Conservation (phyloP, 139 green algal species). For the Asterochloris erici region DNA sequence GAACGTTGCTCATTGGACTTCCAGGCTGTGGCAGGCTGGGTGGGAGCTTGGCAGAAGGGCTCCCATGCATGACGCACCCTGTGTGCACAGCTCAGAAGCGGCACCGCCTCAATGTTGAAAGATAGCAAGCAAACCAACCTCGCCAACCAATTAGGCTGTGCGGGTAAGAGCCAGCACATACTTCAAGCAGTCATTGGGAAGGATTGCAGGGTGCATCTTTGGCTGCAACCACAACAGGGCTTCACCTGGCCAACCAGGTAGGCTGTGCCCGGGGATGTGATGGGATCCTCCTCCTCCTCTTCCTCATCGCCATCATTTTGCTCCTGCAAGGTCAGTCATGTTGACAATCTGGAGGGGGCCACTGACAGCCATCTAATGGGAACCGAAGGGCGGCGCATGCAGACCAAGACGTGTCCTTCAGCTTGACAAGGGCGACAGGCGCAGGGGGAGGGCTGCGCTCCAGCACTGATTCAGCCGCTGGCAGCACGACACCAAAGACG, state of each 20-base stretch:
- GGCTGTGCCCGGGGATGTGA: constrained; percentile 10
- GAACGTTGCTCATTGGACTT: neutral
- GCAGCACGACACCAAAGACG: no score
- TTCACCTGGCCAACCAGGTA: constrained; percentile 11
- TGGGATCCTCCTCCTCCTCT: constrained; percentile 5
- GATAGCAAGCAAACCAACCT: neutral
- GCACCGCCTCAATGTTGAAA: neutral
- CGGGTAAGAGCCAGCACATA: neutral
- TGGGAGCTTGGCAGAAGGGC: no score
- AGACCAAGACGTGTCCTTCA: neutral
- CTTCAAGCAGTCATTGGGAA: no score
- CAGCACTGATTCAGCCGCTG: no score
- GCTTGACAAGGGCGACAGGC: neutral
- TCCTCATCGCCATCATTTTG: neutral
- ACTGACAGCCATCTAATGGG: neutral
- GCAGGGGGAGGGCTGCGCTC: neutral
- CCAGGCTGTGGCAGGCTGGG: neutral
- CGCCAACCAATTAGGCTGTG: neutral
- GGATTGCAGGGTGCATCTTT: neutral
- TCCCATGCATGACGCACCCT: neutral
- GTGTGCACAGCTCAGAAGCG: neutral
- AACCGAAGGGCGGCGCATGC: neutral
- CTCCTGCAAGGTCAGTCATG: neutral
- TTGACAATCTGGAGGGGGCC: neutral
- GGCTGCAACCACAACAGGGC: neutral